Evolutionary conservation across 2,329 filamentous ascomycete genomes (phyloP), one percentile per base, ranked within the genome.

Genomic region (Alternaria arbusti): DNA sequence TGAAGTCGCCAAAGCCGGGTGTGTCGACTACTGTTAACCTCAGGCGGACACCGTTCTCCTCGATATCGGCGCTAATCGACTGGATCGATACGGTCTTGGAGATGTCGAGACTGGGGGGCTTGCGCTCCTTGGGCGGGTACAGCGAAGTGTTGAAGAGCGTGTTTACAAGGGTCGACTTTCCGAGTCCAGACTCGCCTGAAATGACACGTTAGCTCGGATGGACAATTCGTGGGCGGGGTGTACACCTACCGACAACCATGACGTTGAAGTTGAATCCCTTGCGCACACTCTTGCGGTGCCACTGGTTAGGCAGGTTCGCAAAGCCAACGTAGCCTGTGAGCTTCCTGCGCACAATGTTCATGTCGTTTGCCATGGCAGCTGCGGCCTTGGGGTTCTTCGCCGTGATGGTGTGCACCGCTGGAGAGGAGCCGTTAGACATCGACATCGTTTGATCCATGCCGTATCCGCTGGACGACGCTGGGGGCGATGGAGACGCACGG

Each of bases 191-290:
- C 90, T 99, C 96, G 88, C 96, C 96, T 98, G 72, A 22, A 13
- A 23, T 17, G 49, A 58, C 28, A 56, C 44, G 60, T 75, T 68
- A 76, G 69, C 58, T 59, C 55, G 28, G 20, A 25, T 15, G n/a
- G 52, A 17, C 28, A 25, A n/a, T 20, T 30, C 43, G 12, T 11
- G 30, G n/a, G 43, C 32, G 36, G 36, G 52, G 56, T 20, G 57
- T 44, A 59, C 36, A 90, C 94, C 79, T 87, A 98, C 96, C 96
- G 84, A 99, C 96, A 83, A 99, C 96, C 96, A 99, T 99, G 74
- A 99, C 96, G 81, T 99, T 99, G 88, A 99, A 99, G 89, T 98
- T 99, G 89, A 99, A 99, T 67, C 96, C 96, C 85, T 99, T 99
- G 81, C 96, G 93, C 78, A 99, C 96, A 89, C 94, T 97, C 91